A percentile compares a stretch with the other conserved stretches of the same genome.
Evolutionary conservation across 2,329 filamentous ascomycete species (phyloP).

Genomic region (Pseudogymnoascus verrucosus): DNA sequence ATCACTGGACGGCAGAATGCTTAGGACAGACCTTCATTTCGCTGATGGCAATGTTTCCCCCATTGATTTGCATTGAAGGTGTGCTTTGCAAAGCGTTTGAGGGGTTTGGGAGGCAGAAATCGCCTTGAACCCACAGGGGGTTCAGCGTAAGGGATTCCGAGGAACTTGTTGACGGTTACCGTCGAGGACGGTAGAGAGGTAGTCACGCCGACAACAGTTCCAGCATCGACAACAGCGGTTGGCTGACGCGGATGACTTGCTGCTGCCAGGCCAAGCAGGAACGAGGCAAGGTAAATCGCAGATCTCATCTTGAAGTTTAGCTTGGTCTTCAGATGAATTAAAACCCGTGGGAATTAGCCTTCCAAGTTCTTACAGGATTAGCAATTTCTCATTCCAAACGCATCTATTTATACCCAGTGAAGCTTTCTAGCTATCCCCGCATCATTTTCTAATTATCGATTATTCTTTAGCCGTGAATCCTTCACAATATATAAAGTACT

Average conservation of each 20-base stretch:
- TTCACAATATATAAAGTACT: neutral
- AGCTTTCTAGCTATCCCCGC: neutral
- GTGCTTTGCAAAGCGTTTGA: neutral
- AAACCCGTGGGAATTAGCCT: too few species aligned
- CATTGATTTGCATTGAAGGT: neutral
- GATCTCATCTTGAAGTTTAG: neutral
- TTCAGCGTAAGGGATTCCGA: slow-evolving; percentile 10
- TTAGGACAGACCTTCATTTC: neutral
- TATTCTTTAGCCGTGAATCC: neutral
- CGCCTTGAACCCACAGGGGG: slow-evolving; percentile 1
- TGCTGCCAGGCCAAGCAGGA: neutral
- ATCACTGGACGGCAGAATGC: neutral
- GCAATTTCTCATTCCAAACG: neutral
- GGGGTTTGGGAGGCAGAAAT: slow-evolving; percentile 11
- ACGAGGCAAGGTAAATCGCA: neutral
- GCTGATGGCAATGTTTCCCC: neutral
- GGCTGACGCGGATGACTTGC: neutral
- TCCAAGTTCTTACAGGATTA: neutral
- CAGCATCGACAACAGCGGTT: neutral
- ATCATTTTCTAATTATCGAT: neutral
- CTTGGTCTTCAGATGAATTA: neutral
- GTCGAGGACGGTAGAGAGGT: slow-evolving; percentile 8
- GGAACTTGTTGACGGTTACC: slow-evolving; percentile 11
- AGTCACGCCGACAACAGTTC: neutral
- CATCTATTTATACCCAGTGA: neutral